These are phyloP conservation scores for Fusarium avenaceum DNA, from an alignment of 2,329 filamentous ascomycete species.

Conservation along the genomic window DNA sequence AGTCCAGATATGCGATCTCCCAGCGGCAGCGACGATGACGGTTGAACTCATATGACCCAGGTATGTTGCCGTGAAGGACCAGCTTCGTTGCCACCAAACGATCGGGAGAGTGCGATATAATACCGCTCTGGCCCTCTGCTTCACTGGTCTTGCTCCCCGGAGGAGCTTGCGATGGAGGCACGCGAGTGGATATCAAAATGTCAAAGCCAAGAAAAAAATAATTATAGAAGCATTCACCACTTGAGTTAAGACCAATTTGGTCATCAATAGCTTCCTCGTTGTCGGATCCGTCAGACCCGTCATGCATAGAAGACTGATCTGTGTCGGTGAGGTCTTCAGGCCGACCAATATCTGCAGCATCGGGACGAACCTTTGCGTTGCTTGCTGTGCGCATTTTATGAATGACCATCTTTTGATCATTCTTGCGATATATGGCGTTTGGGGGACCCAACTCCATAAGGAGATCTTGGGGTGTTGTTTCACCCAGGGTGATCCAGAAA, in stretches of 20 bases:
- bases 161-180: constrained; percentile 72
- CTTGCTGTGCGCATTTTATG: constrained; percentile 74
- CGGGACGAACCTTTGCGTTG: constrained; percentile 63
- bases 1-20: constrained; percentile 74
- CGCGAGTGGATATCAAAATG: constrained; percentile 85
- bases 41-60: constrained; percentile 97
- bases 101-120: constrained; percentile 65
- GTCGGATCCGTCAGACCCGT: constrained; percentile 76
- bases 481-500: constrained; percentile 81
- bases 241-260: constrained; percentile 65
- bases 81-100: constrained; percentile 89
- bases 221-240: constrained; percentile 91
- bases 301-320: constrained; percentile 80
- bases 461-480: constrained; percentile 92
- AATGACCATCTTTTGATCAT: constrained; percentile 88
- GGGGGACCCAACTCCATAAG: constrained; percentile 92
- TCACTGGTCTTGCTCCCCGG: constrained; percentile 52
- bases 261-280: constrained; percentile 71
- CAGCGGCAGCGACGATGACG: constrained; percentile 90
- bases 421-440: constrained; percentile 93
- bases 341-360: constrained; percentile 58
- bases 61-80: constrained; percentile 94
- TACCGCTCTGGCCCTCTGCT: constrained; percentile 46
- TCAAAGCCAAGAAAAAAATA: constrained; percentile 98
- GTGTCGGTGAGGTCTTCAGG: constrained; percentile 76